A percentile compares a stretch with the other conserved stretches of the same genome.
These are phyloP conservation scores for Sugiyamaella neomexicana DNA, from an alignment of 1,139 yeast genomes.

Conservation along the genomic window DNA sequence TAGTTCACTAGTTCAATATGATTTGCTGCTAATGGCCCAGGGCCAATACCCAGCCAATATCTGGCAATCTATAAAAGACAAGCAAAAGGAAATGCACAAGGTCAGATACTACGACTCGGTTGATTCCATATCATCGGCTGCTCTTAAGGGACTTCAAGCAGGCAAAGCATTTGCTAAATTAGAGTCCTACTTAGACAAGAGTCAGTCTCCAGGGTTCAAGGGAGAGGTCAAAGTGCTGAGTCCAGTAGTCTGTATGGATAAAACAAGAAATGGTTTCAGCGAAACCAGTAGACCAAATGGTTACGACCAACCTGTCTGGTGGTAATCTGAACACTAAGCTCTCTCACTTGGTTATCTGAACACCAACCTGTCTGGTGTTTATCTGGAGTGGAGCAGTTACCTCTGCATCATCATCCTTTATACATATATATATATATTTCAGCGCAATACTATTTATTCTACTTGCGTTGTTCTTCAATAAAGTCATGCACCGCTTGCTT, in stretches of 20 bases:
- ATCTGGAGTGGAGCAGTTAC: too few species aligned
- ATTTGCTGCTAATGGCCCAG: constrained; percentile 39
- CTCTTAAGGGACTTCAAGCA: constrained; percentile 32
- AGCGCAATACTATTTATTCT: not conserved
- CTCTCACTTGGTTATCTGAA: too few species aligned
- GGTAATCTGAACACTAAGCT: too few species aligned
- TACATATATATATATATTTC: not conserved
- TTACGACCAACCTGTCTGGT: constrained; percentile 39
- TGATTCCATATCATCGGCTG: constrained; percentile 38
- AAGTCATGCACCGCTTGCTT: constrained; percentile 24
- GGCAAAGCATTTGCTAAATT: constrained; percentile 33
- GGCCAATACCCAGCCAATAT: constrained; percentile 35
- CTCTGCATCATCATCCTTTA: constrained; percentile 1
- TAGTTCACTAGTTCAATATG: constrained; percentile 41
- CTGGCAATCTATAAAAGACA: constrained; percentile 33
- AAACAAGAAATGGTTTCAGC: constrained; percentile 36
- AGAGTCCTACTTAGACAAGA: constrained; percentile 34
- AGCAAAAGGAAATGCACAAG: constrained; percentile 30
- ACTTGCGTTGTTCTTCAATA: constrained; percentile 14
- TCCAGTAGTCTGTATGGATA: constrained; percentile 38
- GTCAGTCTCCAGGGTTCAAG: constrained; percentile 35
- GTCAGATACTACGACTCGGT: constrained; percentile 40
- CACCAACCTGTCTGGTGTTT: constrained; percentile 39
- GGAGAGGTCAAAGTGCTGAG: constrained; percentile 37
- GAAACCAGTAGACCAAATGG: constrained; percentile 40